Percentiles rank a stretch among this genome's conserved stretches.
These are phyloP conservation scores for Wickerhamiella musiphila DNA, from an alignment of 805 yeast genomes.

Conservation along the genomic window DNA sequence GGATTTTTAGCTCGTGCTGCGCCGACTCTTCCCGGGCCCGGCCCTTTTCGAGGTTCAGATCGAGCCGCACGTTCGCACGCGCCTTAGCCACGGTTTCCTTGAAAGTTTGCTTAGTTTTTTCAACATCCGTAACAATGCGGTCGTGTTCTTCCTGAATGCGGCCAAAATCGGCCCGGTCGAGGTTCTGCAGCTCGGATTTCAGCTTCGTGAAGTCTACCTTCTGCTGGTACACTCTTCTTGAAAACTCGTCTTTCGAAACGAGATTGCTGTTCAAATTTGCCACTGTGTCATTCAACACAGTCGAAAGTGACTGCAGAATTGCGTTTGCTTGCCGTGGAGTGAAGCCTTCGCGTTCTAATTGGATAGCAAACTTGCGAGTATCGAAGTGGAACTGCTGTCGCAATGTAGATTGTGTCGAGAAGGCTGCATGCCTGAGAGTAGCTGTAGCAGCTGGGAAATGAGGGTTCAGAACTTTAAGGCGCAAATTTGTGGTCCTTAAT, in stretches of 20 bases:
- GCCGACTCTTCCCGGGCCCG: slow-evolving; percentile 88
- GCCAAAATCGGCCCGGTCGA: slow-evolving; percentile 74
- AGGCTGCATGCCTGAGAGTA: too few species aligned
- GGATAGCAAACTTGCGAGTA: slow-evolving; percentile 54
- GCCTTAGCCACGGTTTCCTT: slow-evolving; percentile 84
- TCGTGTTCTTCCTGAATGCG: slow-evolving; percentile 77
- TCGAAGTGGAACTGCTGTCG: slow-evolving; percentile 38
- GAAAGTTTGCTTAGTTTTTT: slow-evolving; percentile 65
- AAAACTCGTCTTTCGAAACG: slow-evolving; percentile 70
- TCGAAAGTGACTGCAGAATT: slow-evolving; percentile 53
- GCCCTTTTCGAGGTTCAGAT: slow-evolving; percentile 85
- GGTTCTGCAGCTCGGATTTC: slow-evolving; percentile 75
- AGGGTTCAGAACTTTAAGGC: too few species aligned
- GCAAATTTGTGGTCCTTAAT: too few species aligned
- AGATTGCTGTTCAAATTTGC: slow-evolving; percentile 54
- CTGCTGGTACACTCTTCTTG: slow-evolving; percentile 81
- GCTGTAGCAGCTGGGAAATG: too few species aligned
- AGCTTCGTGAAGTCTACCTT: slow-evolving; percentile 92
- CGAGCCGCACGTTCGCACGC: slow-evolving; percentile 78
- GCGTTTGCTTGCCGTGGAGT: slow-evolving; percentile 60
- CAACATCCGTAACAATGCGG: slow-evolving; percentile 63
- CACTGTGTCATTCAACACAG: slow-evolving; percentile 68
- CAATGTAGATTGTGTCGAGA: too few species aligned
- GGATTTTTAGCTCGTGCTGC: slow-evolving; percentile 79
- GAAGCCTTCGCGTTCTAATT: slow-evolving; percentile 55